Evolutionary conservation across 202 grass and related monocot species (phyloP).

Genomic region (Panicum hallii): DNA sequence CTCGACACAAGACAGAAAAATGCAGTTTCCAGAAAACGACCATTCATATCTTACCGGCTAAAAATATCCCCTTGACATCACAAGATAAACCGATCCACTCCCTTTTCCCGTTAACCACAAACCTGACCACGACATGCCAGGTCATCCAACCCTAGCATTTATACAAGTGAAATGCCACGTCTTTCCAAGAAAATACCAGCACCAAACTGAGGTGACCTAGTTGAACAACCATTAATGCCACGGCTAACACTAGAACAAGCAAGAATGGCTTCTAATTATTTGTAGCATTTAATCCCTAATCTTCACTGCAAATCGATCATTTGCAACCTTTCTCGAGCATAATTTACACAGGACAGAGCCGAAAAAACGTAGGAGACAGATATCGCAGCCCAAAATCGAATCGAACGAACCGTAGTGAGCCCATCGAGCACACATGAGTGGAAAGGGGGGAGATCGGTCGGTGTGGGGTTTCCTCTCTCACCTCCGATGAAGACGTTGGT

Average conservation of each 20-base stretch:
- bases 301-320: not conserved
- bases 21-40: not conserved
- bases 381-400: not conserved
- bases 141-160: not conserved
- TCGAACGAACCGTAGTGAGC: not conserved
- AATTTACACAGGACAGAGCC: slow-evolving; percentile 1
- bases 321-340: not conserved
- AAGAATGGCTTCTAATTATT: not conserved
- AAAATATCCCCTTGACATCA: not conserved
- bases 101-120: not conserved
- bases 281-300: slow-evolving; percentile 1
- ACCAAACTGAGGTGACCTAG: slow-evolving; percentile 23
- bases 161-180: slow-evolving; percentile 16
- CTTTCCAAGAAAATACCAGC: not conserved
- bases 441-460: slow-evolving; percentile 23
- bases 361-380: slow-evolving; percentile 7
- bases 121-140: not conserved
- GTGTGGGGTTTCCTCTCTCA: not conserved
- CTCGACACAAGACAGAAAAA: not conserved
- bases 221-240: not conserved
- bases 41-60: not conserved
- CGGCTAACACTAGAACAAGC: not conserved
- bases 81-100: not conserved
- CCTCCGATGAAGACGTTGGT: slow-evolving; percentile 79
- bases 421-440: not conserved